Evolutionary conservation across 1,284 basidiomycete genomes (phyloP).

Genomic region (Dichomitus squalens): DNA sequence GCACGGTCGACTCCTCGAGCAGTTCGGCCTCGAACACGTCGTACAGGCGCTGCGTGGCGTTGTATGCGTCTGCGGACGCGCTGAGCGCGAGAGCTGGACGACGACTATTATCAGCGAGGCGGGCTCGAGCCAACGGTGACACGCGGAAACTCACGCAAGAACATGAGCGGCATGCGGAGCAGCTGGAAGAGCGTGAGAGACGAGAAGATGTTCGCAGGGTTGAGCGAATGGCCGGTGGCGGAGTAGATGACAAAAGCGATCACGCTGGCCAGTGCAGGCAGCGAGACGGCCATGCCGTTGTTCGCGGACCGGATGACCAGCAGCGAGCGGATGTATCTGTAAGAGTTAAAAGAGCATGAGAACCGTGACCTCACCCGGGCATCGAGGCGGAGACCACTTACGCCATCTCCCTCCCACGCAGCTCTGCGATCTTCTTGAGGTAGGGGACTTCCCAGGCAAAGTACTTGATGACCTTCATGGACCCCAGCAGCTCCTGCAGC

Average conservation of each 20-base stretch:
- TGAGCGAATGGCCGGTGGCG: constrained; percentile 64
- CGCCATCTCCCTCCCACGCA: constrained; percentile 75
- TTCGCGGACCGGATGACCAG: constrained; percentile 75
- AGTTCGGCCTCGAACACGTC: constrained; percentile 81
- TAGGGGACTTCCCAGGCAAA: constrained; percentile 85
- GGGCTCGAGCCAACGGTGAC: not conserved
- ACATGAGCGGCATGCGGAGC: constrained; percentile 75
- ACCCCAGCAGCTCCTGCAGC: constrained; percentile 81
- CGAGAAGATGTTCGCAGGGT: constrained; percentile 78
- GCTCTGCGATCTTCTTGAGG: constrained; percentile 68
- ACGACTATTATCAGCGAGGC: not conserved
- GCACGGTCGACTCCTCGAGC: constrained; percentile 53
- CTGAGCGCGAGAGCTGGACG: constrained; percentile 70
- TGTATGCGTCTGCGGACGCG: constrained; percentile 77
- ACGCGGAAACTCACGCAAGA: constrained; percentile 53
- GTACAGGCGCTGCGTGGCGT: constrained; percentile 70
- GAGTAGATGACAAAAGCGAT: constrained; percentile 86
- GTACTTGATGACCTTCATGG: constrained; percentile 90
- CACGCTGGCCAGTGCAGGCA: constrained; percentile 84
- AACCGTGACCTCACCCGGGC: not conserved
- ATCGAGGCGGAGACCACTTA: constrained; percentile 32
- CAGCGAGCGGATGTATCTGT: constrained; percentile 72
- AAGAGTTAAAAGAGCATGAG: constrained; percentile 21
- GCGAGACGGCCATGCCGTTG: constrained; percentile 66
- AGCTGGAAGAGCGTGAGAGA: constrained; percentile 84